Conservation (phyloP, 1,284 basidiomycete genomes). For the Entoloma clypeatum region DNA sequence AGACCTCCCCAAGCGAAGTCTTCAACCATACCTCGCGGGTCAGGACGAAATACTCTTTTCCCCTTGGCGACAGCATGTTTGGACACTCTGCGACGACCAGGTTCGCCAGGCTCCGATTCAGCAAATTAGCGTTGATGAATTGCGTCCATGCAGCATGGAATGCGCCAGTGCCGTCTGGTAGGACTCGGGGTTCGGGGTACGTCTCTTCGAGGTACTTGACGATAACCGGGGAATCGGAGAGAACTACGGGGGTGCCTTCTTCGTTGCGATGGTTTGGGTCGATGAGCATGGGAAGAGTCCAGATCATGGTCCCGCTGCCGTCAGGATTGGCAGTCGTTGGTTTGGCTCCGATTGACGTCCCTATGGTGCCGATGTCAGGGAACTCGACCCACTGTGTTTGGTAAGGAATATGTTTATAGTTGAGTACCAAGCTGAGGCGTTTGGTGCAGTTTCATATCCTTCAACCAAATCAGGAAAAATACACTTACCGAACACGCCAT, state of each 20-base stretch:
- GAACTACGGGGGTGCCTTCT: constrained; percentile 10
- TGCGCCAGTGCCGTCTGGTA: constrained; percentile 9
- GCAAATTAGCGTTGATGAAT: constrained; percentile 2
- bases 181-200: constrained; percentile 10
- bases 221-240: constrained; percentile 11
- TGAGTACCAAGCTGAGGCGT: constrained; percentile 25
- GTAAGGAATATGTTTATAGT: constrained; percentile 35
- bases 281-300: constrained; percentile 15
- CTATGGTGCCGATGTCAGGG: constrained; percentile 30
- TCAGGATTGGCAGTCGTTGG: constrained; percentile 26
- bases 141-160: constrained; percentile 7
- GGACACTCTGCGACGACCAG: constrained; percentile 8
- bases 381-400: constrained; percentile 34
- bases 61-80: constrained; percentile 5
- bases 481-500: constrained; percentile 20
- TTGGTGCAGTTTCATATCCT: neutral
- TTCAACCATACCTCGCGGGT: constrained; percentile 14
- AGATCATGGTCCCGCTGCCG: constrained; percentile 17
- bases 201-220: constrained; percentile 13
- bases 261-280: constrained; percentile 11
- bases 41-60: constrained; percentile 10
- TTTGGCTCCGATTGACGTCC: constrained; percentile 28
- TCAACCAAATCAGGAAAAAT: neutral
- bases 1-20: constrained; percentile 13
- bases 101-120: constrained; percentile 4